These are phyloP conservation scores for Cyamopsis tetragonoloba DNA, from an alignment of 306 rosid species.

Conservation along the genomic window DNA sequence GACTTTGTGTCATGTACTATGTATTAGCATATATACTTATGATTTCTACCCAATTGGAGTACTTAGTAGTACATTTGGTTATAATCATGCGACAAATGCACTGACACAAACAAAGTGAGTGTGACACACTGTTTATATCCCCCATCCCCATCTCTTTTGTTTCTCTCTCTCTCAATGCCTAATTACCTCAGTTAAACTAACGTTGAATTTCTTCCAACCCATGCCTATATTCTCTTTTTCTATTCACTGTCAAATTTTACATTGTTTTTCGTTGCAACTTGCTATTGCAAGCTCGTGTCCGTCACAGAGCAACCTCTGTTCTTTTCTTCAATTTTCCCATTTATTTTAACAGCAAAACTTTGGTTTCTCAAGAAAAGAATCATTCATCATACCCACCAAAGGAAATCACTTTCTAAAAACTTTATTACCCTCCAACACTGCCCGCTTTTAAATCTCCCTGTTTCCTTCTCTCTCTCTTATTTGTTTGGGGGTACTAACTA, in stretches of 20 bases:
- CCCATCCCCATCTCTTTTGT: not conserved
- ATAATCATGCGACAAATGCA: not conserved
- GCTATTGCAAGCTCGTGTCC: constrained; percentile 11
- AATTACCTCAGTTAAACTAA: constrained; percentile 1
- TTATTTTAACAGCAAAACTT: constrained; percentile 15
- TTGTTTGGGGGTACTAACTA: not conserved
- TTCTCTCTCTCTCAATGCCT: constrained; percentile 20
- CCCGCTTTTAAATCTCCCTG: constrained; percentile 12
- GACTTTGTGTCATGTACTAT: too few species aligned
- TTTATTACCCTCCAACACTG: constrained; percentile 20
- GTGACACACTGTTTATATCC: not conserved
- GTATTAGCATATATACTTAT: not conserved
- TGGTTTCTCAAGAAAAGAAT: constrained; percentile 50
- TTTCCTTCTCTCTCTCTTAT: constrained; percentile 17
- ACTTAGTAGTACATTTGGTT: not conserved
- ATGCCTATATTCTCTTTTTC: constrained; percentile 22
- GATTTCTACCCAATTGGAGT: not conserved
- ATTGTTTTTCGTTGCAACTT: not conserved
- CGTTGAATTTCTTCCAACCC: constrained; percentile 31
- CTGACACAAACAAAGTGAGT: not conserved
- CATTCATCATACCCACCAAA: constrained; percentile 19
- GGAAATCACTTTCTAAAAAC: not conserved
- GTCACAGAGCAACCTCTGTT: not conserved
- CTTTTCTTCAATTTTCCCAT: not conserved
- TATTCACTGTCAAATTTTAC: not conserved